Base-by-base conservation (phyloP, 2,329 filamentous ascomycete species). In the Thielaviopsis populi region DNA sequence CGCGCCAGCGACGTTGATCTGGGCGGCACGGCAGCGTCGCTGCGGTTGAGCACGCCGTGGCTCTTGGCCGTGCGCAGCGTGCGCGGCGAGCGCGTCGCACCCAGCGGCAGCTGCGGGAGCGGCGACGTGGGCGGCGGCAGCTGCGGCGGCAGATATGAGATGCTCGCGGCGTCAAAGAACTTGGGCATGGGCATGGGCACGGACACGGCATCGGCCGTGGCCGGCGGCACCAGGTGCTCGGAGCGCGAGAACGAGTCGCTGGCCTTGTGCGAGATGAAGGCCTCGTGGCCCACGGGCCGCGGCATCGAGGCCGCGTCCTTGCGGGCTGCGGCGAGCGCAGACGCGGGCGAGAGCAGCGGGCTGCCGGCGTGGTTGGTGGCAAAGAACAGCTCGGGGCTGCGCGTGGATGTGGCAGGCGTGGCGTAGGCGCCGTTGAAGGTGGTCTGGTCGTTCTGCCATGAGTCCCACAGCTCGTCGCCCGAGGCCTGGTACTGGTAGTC, bases 401-500 rank as follows among this genome's bases (percentile, higher is more conserved):
- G 48, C 7, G 61, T 58, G 10, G 61, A 42, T 2, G 61, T 58
- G 42, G 68, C 10, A 67, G 72, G 61, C 24, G 40, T 63, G 37
- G 61, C 19, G 24, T 42, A 63, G 17, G 56, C 53, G 19, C 60
- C 66, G 33, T 33, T 33, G 22, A 53, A 62, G 46, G 60, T 42
- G 13, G 43, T 40, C 24, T 50, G 42, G 30, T 54, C 46, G 41
- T 65, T 33, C 79, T 78, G 80, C 69, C 80, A 82, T 62, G 72
- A 77, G 68, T 81, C 77, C 79, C 79, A 82, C 1, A 80, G 69
- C 68, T 79, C 75, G 30, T 74, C 70, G 4, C 74, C 73, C 40
- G 78, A 74, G 22, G 74, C 69, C 63, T 78, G 75, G 66, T 79
- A 77, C 66, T 78, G 75, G 64, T 76, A 75, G 67, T 81, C 79